These are phyloP conservation scores for Linum tenue DNA, from an alignment of 345 rosid species.

Conservation along the genomic window DNA sequence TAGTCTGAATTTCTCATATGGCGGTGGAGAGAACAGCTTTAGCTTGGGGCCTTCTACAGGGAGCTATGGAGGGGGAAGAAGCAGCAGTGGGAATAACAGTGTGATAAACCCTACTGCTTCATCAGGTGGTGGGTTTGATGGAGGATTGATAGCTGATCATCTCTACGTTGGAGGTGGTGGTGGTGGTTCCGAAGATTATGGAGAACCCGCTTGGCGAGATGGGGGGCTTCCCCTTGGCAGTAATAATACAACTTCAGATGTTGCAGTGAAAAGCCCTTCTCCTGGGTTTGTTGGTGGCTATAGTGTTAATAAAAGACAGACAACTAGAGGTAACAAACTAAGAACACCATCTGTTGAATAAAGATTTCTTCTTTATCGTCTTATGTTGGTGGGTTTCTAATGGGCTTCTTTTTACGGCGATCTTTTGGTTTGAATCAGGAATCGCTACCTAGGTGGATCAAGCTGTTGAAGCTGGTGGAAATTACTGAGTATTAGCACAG, in stretches of 20 bases:
- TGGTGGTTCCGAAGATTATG: conserved; percentile 39
- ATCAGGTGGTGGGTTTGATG: conserved; percentile 39
- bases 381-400: background rate
- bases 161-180: conserved; percentile 28
- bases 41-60: conserved; percentile 26
- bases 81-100: conserved; percentile 16
- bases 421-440: conserved; percentile 33
- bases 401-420: background rate
- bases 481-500: background rate
- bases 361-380: background rate
- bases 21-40: conserved; percentile 37
- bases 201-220: conserved; percentile 46
- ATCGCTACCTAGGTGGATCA: conserved; percentile 46
- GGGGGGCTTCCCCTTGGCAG: conserved; percentile 13
- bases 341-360: background rate
- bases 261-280: conserved; percentile 39
- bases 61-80: conserved; percentile 44
- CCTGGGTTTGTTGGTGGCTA: conserved; percentile 64
- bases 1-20: conserved; percentile 42
- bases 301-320: conserved; percentile 58
- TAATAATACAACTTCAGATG: conserved; percentile 35
- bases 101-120: conserved; percentile 38
- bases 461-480: background rate
- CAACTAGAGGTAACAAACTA: conserved; percentile 52
- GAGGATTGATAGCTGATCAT: conserved; percentile 31